phyloP scores from a whole-genome alignment of 1,139 yeast species.

The Pichia cactophila region DNA sequence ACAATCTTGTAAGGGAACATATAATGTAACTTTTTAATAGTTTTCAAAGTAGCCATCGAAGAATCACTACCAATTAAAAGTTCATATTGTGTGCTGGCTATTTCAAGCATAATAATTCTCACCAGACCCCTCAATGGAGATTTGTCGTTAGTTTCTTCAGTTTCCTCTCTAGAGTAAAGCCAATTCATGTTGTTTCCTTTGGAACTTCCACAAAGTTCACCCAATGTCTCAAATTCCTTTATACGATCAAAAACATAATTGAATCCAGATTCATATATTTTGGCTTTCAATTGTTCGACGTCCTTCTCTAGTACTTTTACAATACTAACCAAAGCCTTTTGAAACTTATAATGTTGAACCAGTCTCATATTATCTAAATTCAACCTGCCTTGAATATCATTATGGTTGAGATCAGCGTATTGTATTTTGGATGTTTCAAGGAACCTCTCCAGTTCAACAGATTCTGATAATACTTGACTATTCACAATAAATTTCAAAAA shows the following conservation, averaged over 20 bases:
- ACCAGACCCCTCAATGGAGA: slow-evolving; percentile 62
- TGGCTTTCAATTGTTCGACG: slow-evolving; percentile 47
- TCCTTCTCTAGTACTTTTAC: slow-evolving; percentile 41
- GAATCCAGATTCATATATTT: slow-evolving; percentile 34
- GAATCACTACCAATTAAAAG: slow-evolving; percentile 72
- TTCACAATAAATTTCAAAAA: slow-evolving; percentile 50
- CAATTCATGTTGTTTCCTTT: not conserved
- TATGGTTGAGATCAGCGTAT: slow-evolving; percentile 34
- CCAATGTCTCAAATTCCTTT: slow-evolving; percentile 44
- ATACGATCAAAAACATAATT: slow-evolving; percentile 56
- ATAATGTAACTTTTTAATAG: slow-evolving; percentile 60
- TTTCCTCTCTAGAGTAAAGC: not conserved
- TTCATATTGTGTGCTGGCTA: slow-evolving; percentile 78
- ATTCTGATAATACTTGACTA: slow-evolving; percentile 42
- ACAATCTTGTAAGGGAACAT: slow-evolving; percentile 71
- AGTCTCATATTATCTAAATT: slow-evolving; percentile 54
- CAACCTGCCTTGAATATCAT: slow-evolving; percentile 51
- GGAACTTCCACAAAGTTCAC: slow-evolving; percentile 34
- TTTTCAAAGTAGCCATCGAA: slow-evolving; percentile 64
- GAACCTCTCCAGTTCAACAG: slow-evolving; percentile 46
- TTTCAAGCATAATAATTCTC: slow-evolving; percentile 74
- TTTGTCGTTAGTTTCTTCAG: slow-evolving; percentile 28
- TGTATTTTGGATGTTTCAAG: slow-evolving; percentile 31
- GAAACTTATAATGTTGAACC: slow-evolving; percentile 66
- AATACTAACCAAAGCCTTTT: slow-evolving; percentile 50